Evolutionary conservation across 345 rosid genomes (phyloP), one percentile per base, ranked within the genome.

Genomic region (Acer campestre): DNA sequence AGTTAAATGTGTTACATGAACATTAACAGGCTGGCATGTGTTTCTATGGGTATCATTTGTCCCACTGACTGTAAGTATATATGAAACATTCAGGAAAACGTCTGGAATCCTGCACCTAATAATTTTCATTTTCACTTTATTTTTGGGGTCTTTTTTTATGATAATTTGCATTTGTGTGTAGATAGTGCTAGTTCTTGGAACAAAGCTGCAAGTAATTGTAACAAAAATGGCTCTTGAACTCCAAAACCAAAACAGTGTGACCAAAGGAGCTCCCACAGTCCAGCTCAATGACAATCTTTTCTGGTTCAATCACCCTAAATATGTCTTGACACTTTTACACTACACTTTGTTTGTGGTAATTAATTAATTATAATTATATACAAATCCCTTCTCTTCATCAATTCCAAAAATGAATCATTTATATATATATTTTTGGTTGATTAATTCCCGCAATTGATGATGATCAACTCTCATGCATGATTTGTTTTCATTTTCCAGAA

Each of bases 41-140:
- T 87, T 87, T 71, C 85, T 94, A 0, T 88, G 92, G 90, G 78
- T 93, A 67, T 93, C 98, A 27, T 91, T 94, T 78, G 77, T 94
- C 68, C 97, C 98, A 65, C 65, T 91, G 62, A 61, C 78, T 71
- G 98, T 89, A 85, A 78, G 89, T 53, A 46, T 53, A 29, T 29
- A 29, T 29, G 3, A 29, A 29, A 29, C 31, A 29, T 29, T 29
- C 2, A 2, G 31, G 2, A 8, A 17, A 11, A 61, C 12, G 51
- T 8, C 40, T n/a, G 29, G 2, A 20, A 14, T n/a, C 10, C 40
- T 0, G 9, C 1, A 3, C 4, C 4, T 3, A 3, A 0, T 42
- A 42, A 42, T 42, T 49, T 49, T 13, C 4, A 49, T 49, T 49
- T 12, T 13, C 35, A 31, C 35, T 31, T 31, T 31, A 4, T 31